These are phyloP conservation scores for Cercophora samala DNA, from an alignment of 495 filamentous ascomycete species.

Conservation along the genomic window DNA sequence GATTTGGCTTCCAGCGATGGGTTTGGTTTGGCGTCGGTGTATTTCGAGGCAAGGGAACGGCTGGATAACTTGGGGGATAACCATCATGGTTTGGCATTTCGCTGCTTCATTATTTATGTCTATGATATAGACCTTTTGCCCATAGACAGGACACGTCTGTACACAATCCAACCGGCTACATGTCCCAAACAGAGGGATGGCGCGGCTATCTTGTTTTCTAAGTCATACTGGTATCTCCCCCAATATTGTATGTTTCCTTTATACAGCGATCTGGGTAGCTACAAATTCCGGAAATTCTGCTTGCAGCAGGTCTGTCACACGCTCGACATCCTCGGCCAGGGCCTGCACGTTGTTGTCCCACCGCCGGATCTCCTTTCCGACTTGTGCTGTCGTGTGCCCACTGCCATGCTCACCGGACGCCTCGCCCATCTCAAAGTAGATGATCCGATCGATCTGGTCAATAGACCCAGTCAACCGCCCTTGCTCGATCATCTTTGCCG, in stretches of 20 bases:
- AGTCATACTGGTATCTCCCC: no score
- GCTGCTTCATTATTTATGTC: slow-evolving; percentile 15
- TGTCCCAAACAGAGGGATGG: neutral
- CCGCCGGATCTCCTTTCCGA: slow-evolving; percentile 66
- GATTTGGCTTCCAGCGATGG: neutral
- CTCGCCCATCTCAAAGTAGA: slow-evolving; percentile 74
- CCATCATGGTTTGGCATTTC: neutral
- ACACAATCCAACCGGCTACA: neutral
- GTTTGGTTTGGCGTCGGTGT: slow-evolving; percentile 8
- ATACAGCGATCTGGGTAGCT: slow-evolving; percentile 25
- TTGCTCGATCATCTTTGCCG: slow-evolving; percentile 94
- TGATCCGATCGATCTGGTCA: slow-evolving; percentile 87
- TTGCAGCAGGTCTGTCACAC: slow-evolving; percentile 71
- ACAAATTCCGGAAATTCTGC: slow-evolving; percentile 59
- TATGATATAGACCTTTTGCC: slow-evolving; percentile 9
- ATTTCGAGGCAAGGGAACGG: neutral
- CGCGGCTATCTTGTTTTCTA: neutral
- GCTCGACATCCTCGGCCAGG: slow-evolving; percentile 83
- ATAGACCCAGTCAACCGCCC: slow-evolving; percentile 81
- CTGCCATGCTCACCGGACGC: slow-evolving; percentile 62
- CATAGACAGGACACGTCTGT: neutral
- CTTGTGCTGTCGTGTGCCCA: slow-evolving; percentile 54
- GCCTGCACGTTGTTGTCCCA: slow-evolving; percentile 89
- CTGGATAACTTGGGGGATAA: neutral
- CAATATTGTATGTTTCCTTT: neutral